phyloP scores from a whole-genome alignment of 2,329 filamentous ascomycete species.

The Fusarium compactum region DNA sequence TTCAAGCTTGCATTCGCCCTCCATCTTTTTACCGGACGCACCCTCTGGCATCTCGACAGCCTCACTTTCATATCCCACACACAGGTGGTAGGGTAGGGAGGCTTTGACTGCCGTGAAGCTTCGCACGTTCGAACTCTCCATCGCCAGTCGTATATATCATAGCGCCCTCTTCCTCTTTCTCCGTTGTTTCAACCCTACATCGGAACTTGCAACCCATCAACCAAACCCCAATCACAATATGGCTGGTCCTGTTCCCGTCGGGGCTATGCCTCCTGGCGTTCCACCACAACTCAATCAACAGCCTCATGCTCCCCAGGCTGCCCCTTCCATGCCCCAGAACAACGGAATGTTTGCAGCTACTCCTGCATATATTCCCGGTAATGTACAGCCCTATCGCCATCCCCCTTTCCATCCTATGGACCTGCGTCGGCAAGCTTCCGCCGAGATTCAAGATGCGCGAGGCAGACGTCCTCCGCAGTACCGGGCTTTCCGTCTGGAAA shows the following conservation, averaged over 20 bases:
- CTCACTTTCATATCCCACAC: conserved; percentile 33
- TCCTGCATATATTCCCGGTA: conserved; percentile 17
- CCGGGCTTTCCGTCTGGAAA: conserved; percentile 58
- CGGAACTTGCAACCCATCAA: conserved; percentile 8
- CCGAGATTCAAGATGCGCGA: conserved; percentile 54
- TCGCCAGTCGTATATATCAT: conserved; percentile 33
- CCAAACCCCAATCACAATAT: conserved; percentile 24
- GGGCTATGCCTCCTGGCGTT: conserved; percentile 22
- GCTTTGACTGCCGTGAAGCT: background rate
- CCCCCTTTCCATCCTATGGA: conserved; percentile 34
- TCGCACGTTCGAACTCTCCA: background rate
- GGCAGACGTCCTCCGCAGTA: conserved; percentile 54
- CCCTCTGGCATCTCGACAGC: conserved; percentile 34
- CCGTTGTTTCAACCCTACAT: background rate
- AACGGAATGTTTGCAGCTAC: conserved; percentile 9
- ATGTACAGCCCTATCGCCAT: conserved; percentile 11
- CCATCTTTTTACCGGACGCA: conserved; percentile 34
- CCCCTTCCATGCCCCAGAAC: conserved; percentile 8
- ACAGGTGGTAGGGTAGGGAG: background rate
- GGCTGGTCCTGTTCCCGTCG: conserved; percentile 11
- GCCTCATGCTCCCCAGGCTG: conserved; percentile 8
- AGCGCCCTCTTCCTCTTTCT: conserved; percentile 19
- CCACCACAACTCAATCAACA: conserved; percentile 20
- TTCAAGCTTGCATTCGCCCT: conserved; percentile 29
- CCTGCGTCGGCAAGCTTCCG: conserved; percentile 30